phyloP scores from a whole-genome alignment of 257 asterid genomes.

The Solanum clarkiae region DNA sequence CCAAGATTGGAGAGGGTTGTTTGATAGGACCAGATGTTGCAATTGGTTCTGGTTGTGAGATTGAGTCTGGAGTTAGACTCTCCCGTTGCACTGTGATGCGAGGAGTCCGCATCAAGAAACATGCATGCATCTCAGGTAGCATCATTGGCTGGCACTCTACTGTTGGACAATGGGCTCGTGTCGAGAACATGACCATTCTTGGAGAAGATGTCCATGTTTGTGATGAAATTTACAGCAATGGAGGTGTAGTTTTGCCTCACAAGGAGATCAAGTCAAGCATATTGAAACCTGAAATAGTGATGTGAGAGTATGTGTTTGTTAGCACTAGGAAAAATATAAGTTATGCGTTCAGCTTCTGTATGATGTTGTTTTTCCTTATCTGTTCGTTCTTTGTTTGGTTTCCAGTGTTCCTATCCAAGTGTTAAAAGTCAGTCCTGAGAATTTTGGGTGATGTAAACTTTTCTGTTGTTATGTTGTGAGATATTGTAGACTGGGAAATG shows the following conservation, averaged over 20 bases:
- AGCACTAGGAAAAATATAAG: neutral
- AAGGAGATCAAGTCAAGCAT: slow-evolving; percentile 43
- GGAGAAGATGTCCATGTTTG: slow-evolving; percentile 24
- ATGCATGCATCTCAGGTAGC: slow-evolving; percentile 29
- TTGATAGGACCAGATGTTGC: slow-evolving; percentile 75
- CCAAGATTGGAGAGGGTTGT: slow-evolving; percentile 67
- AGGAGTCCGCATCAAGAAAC: slow-evolving; percentile 64
- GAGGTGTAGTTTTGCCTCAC: slow-evolving; percentile 23
- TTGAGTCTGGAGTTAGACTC: slow-evolving; percentile 66
- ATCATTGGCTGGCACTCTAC: slow-evolving; percentile 29
- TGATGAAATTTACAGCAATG: slow-evolving; percentile 20
- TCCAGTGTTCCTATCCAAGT: neutral
- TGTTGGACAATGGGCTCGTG: slow-evolving; percentile 26
- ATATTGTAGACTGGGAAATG: neutral
- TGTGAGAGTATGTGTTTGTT: slow-evolving; percentile 17
- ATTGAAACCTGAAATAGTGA: slow-evolving; percentile 20
- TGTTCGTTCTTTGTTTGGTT: neutral
- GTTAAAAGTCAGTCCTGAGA: neutral
- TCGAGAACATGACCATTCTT: slow-evolving; percentile 27
- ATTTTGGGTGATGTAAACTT: neutral
- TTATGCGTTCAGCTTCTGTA: neutral
- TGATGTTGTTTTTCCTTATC: neutral
- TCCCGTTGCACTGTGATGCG: slow-evolving; percentile 69
- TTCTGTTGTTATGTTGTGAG: neutral
- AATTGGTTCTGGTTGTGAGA: slow-evolving; percentile 55